Percentiles rank a stretch among this genome's conserved stretches.
Evolutionary conservation across 75 land plant species (phyloP).

Genomic region (Pseudotsuga menziesii): DNA sequence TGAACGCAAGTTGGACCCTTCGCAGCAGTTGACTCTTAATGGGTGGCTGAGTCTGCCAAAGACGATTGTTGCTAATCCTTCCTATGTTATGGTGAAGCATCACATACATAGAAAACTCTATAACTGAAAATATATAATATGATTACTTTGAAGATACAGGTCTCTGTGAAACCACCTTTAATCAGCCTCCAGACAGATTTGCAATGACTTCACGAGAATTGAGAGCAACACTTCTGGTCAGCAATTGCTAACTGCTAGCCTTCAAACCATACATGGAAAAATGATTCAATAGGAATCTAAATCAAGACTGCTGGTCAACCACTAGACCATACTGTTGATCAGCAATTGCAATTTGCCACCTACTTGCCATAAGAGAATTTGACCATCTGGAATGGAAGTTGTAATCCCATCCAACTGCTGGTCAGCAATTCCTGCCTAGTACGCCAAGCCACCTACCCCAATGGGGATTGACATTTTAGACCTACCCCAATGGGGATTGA

Average conservation of each 20-base stretch:
- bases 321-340: too few species aligned
- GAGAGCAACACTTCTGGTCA: not conserved
- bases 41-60: too few species aligned
- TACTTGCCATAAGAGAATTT: too few species aligned
- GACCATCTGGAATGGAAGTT: too few species aligned
- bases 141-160: not conserved
- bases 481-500: not conserved
- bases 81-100: too few species aligned
- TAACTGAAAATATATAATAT: not conserved
- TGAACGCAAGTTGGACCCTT: too few species aligned
- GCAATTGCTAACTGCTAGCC: too few species aligned
- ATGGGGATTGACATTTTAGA: not conserved
- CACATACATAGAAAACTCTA: too few species aligned
- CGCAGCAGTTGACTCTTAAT: too few species aligned
- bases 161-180: not conserved
- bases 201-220: not conserved
- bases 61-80: too few species aligned
- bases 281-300: not conserved
- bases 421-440: not conserved
- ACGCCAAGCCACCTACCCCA: not conserved
- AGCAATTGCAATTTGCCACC: too few species aligned
- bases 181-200: not conserved
- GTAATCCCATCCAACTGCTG: not conserved
- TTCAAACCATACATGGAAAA: not conserved
- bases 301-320: not conserved